A percentile compares a stretch with the other conserved stretches of the same genome.
Conservation (phyloP, 768 basidiomycete species). For the Chalciporus pseudorubinellus region DNA sequence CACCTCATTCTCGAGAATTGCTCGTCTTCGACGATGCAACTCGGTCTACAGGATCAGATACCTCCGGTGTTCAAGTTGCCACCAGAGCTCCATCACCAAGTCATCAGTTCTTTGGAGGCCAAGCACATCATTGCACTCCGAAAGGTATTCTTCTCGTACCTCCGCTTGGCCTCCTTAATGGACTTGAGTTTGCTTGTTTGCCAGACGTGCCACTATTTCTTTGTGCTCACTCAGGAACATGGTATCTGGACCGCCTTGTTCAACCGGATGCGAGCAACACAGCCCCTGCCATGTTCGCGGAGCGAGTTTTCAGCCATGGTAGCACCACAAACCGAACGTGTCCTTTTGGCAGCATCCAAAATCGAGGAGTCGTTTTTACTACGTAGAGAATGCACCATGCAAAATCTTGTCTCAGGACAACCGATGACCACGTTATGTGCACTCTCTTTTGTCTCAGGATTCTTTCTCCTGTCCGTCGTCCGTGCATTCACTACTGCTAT, state of each 20-base stretch:
- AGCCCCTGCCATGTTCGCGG: background rate
- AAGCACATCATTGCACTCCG: constrained; percentile 18
- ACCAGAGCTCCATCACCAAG: constrained; percentile 14
- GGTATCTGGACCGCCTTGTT: constrained; percentile 6
- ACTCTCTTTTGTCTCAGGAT: constrained; percentile 20
- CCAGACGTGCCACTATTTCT: constrained; percentile 10
- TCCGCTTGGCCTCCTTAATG: too few species aligned
- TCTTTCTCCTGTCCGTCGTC: constrained; percentile 20
- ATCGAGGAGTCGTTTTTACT: constrained; percentile 4
- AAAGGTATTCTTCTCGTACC: constrained; percentile 11
- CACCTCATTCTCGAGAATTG: too few species aligned
- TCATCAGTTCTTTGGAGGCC: constrained; percentile 15
- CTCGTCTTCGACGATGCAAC: too few species aligned
- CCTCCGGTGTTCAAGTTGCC: constrained; percentile 7
- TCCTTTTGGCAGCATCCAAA: background rate
- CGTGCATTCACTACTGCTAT: background rate
- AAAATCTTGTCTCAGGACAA: background rate
- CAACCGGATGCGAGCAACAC: background rate
- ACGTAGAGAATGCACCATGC: constrained; percentile 2
- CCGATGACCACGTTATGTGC: constrained; percentile 3
- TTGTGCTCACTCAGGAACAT: background rate
- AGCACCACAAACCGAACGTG: constrained; percentile 1
- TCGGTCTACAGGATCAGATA: too few species aligned
- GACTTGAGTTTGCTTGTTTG: too few species aligned
- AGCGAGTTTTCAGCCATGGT: background rate